These are phyloP conservation scores for Gynandropsis gynandra DNA, from an alignment of 345 rosid genomes.

Conservation along the genomic window DNA sequence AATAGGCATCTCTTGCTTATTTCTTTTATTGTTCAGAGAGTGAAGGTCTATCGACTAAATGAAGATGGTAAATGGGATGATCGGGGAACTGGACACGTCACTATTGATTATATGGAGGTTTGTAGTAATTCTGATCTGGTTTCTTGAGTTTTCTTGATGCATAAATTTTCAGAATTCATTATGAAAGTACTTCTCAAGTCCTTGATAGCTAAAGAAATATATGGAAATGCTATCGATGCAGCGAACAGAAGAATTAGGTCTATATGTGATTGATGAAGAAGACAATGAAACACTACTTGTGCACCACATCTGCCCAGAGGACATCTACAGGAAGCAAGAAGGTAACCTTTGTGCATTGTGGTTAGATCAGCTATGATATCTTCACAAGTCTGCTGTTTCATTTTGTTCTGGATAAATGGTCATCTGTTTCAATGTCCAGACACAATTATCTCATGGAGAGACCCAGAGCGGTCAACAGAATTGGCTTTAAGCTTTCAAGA, in stretches of 20 bases:
- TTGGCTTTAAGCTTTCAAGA: constrained; percentile 93
- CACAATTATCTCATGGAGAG: constrained; percentile 92
- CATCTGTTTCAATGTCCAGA: constrained; percentile 37
- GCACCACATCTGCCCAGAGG: constrained; percentile 74
- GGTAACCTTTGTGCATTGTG: constrained; percentile 37
- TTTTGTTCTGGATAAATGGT: not conserved
- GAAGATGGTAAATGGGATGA: constrained; percentile 95
- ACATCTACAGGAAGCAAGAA: constrained; percentile 81
- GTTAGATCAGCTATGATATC: constrained; percentile 2
- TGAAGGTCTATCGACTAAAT: constrained; percentile 67
- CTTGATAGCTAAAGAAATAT: constrained; percentile 20
- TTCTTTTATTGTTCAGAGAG: constrained; percentile 49
- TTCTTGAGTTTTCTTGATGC: constrained; percentile 11
- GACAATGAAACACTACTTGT: constrained; percentile 69
- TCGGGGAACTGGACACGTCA: constrained; percentile 83
- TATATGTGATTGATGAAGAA: constrained; percentile 81
- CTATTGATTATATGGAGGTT: constrained; percentile 84
- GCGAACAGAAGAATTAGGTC: constrained; percentile 70
- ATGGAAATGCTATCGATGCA: constrained; percentile 31
- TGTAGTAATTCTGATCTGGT: constrained; percentile 19
- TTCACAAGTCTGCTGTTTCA: not conserved
- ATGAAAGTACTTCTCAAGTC: constrained; percentile 4
- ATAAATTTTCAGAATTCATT: not conserved
- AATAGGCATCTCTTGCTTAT: constrained; percentile 6
- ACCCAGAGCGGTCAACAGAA: constrained; percentile 60